Base-by-base conservation (phyloP, 1,284 basidiomycete genomes). In the Bondarzewia mesenterica region DNA sequence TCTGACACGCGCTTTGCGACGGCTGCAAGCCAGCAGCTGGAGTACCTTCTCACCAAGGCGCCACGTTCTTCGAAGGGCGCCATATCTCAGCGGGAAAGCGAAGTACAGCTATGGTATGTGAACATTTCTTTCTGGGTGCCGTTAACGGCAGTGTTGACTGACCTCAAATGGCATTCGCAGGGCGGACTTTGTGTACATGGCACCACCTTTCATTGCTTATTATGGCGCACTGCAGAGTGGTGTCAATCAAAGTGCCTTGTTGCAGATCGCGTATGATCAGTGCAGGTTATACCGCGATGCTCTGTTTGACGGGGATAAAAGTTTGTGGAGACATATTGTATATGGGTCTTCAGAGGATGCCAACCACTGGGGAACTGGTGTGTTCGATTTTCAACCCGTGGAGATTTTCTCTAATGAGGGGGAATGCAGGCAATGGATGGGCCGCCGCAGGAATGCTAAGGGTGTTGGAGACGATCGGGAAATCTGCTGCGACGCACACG, bases 161-260 rank as follows among this genome's bases (percentile, higher is more conserved):
- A 21, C 27, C 12, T 7, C 14, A 14, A 25, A 20, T 10, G 5
- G 32, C 7, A n/a, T 21, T 15, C 8, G 32, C 37, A 54, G 53
- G 78, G 65, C 77, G 14, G 78, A 81, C 60, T 82, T 74, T 53
- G 63, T 81, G 1, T 85, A 83, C 65, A 85, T 87, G 85, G 80
- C 75, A 1, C 86, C 88, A 3, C 86, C 88, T 1, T 90, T 89
- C 63, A 69, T 92, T 36, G 85, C 89, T 2, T 86, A 82, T 62
- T 89, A 80, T 55, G 89, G 82, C 6, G 69, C 69, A 4, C 52
- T 74, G 16, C 53, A 69, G 56, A 64, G 65, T 22, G 68, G 77
- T 62, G 50, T 57, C 64, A 44, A 69, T 55, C 58, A 62, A 57
- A 47, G 70, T n/a, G 63, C 68, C 0, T 65, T 88, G 12, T 61